Base-by-base conservation (phyloP, 306 rosid species). In the Delonix regia region DNA sequence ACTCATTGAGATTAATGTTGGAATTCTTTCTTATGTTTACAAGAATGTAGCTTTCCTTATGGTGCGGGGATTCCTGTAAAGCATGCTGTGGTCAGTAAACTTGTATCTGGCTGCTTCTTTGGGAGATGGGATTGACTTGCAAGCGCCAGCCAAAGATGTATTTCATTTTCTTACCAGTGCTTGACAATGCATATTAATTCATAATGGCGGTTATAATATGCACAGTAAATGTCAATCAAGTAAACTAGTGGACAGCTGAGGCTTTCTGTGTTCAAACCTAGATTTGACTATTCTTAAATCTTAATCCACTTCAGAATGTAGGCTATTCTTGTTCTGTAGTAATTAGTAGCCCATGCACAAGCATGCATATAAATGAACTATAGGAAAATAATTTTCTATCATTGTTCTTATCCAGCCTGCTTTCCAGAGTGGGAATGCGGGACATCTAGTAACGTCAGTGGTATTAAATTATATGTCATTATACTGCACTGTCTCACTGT, bases 401-500 rank as follows among this genome's bases (percentile, higher is more conserved):
- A n/a, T n/a, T 65, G 27, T 25, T 57, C 59, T 74, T 27, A 49
- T 30, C 45, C 10, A 49, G 15, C 7, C 25, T 1, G 25, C 45
- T 5, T 30, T 28, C 41, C 9, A 49, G 0, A 24, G 18, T 38
- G 59, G 48, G 61, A 49, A 16, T 59, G 65, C 1, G 38, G 16
- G 33, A 12, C 44, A 64, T 38, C 30, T 65, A 38, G 9, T 10
- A 11, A 11, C 47, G 11, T n/a, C 5, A 19, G 71, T 65, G 30
- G 3, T 65, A 18, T 10, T 65, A 22, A 13, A 15, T 67, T 42
- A 13, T 24, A 60, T 24, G 64, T n/a, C 64, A 12, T 28, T 60
- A 27, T 27, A 14, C 21, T 60, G 19, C 38, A 14, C 19, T 28
- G 28, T 76, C 81, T 80, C 49, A 49, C 59, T 22, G 15, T 69